phyloP scores from a whole-genome alignment of 139 green algal species.

The Haematococcus lacustris region DNA sequence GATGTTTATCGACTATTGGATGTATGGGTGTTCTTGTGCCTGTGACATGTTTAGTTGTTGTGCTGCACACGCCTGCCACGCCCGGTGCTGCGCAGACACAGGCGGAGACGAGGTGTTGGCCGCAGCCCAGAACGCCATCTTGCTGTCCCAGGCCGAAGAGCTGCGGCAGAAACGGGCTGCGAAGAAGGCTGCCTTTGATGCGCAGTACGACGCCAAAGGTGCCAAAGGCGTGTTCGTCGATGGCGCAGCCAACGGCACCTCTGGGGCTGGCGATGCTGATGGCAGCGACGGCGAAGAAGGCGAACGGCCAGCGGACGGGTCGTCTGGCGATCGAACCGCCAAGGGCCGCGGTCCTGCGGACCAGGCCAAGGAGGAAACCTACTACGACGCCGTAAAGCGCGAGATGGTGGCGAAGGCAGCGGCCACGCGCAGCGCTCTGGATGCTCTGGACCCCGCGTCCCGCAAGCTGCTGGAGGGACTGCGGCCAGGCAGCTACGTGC shows the following conservation, averaged over 20 bases:
- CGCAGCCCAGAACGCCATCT: constrained; percentile 57
- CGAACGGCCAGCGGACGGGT: too few relatives aligned
- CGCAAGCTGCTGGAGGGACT: constrained; percentile 79
- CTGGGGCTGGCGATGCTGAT: too few relatives aligned
- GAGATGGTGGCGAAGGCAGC: constrained; percentile 66
- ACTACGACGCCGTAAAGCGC: constrained; percentile 50
- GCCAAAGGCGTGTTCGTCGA: too few relatives aligned
- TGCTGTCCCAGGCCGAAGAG: constrained; percentile 47
- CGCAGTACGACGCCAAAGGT: background rate
- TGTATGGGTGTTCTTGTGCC: too few relatives aligned
- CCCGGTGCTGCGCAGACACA: too few relatives aligned
- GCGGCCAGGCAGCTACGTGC: constrained; percentile 80
- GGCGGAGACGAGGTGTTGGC: constrained; percentile 41
- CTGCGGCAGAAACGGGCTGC: constrained; percentile 48
- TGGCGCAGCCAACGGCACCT: too few relatives aligned
- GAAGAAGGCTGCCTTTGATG: constrained; percentile 73
- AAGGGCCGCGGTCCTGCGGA: too few relatives aligned
- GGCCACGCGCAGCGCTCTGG: constrained; percentile 58
- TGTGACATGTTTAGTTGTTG: too few relatives aligned
- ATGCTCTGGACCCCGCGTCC: constrained; percentile 59
- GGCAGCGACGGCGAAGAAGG: background rate
- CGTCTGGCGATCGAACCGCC: too few relatives aligned
- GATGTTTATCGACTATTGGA: too few relatives aligned
- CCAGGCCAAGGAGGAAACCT: background rate
- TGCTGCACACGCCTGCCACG: too few relatives aligned